phyloP scores from a whole-genome alignment of 306 rosid species.

The Corylus avellana region DNA sequence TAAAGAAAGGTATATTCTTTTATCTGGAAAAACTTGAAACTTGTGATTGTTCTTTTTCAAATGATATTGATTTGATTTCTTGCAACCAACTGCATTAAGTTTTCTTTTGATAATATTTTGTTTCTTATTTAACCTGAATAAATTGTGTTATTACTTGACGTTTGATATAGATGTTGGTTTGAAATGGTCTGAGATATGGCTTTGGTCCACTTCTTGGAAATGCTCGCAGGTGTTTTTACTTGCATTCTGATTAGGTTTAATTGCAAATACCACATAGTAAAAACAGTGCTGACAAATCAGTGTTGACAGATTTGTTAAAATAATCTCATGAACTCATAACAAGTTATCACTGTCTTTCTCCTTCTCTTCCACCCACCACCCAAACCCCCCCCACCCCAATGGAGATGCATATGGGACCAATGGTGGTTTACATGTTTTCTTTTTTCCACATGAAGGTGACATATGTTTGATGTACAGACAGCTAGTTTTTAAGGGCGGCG shows the following conservation, averaged over 20 bases:
- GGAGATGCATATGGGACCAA: not conserved
- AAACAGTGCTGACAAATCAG: not conserved
- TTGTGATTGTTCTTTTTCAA: constrained; percentile 18
- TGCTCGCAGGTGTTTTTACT: not conserved
- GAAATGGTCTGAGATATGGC: not conserved
- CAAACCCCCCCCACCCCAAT: too few species aligned
- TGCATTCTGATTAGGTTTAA: not conserved
- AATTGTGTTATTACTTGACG: constrained; percentile 11
- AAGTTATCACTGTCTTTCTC: not conserved
- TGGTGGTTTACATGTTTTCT: not conserved
- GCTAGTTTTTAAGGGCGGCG: not conserved
- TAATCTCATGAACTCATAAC: not conserved
- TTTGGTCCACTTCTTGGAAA: not conserved
- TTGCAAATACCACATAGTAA: not conserved
- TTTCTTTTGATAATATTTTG: constrained; percentile 16
- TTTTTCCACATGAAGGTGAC: not conserved
- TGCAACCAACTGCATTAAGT: constrained; percentile 16
- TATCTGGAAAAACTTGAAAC: not conserved
- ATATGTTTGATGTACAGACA: not conserved
- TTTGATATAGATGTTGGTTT: constrained; percentile 16
- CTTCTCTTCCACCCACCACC: not conserved
- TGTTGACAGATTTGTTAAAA: not conserved
- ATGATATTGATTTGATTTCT: constrained; percentile 8
- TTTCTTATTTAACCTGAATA: too few species aligned
- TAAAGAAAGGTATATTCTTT: constrained; percentile 73